Conservation (phyloP, 2,329 filamentous ascomycete species). For the Microsporum canis region DNA sequence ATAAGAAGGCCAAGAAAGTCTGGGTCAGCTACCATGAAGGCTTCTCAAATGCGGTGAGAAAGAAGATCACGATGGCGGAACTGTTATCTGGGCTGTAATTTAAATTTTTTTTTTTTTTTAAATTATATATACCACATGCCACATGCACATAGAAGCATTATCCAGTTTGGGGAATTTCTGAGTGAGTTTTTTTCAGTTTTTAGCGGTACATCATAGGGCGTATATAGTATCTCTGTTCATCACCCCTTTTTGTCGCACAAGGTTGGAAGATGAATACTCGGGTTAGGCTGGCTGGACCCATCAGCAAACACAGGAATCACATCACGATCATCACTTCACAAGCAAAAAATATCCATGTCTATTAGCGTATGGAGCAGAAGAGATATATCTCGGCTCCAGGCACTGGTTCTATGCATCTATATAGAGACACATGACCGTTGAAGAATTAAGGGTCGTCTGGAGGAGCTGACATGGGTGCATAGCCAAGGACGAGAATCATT, state of each 20-base stretch:
- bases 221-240: background rate
- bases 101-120: background rate
- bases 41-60: conserved; percentile 81
- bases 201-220: background rate
- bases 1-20: conserved; percentile 47
- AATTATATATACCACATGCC: too few relatives aligned
- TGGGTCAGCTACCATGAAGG: conserved; percentile 90
- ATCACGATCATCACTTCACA: background rate
- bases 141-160: background rate
- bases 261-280: background rate
- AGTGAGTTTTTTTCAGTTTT: background rate
- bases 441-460: too few relatives aligned
- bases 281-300: background rate
- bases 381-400: too few relatives aligned
- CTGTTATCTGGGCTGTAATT: conserved; percentile 45
- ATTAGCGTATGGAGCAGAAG: too few relatives aligned
- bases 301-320: background rate
- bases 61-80: conserved; percentile 71
- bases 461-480: too few relatives aligned
- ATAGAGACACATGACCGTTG: too few relatives aligned
- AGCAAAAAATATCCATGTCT: too few relatives aligned
- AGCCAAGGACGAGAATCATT: too few relatives aligned
- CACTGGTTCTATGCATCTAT: too few relatives aligned
- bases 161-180: background rate
- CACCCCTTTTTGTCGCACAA: background rate